phyloP scores from a whole-genome alignment of 257 asterid species.

The Linderniella brevidens region DNA sequence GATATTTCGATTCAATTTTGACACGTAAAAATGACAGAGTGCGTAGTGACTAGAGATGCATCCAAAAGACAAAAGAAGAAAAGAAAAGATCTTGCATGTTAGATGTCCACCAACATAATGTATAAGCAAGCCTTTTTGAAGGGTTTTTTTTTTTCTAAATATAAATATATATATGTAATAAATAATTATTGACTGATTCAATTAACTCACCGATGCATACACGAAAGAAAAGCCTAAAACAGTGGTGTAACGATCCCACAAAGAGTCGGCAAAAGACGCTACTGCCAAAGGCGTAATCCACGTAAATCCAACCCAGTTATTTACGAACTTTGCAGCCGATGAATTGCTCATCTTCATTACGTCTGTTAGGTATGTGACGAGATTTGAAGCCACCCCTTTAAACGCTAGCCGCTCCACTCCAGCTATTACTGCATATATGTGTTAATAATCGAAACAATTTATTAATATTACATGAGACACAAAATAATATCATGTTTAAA shows the following conservation, averaged over 20 bases:
- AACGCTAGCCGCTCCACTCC: constrained; percentile 91
- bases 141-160: not conserved
- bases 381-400: constrained; percentile 89
- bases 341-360: constrained; percentile 69
- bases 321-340: constrained; percentile 73
- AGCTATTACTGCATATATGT: constrained; percentile 29
- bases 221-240: constrained; percentile 40
- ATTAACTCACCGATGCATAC: constrained; percentile 44
- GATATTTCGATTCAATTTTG: no score
- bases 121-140: not conserved
- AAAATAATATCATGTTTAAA: not conserved
- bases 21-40: no score
- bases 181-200: not conserved
- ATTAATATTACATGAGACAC: not conserved
- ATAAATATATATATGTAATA: not conserved
- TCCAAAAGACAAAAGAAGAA: no score
- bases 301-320: constrained; percentile 73
- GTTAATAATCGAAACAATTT: not conserved
- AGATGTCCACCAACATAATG: no score
- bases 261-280: constrained; percentile 70
- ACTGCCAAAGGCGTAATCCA: constrained; percentile 66
- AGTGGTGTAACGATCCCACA: constrained; percentile 48
- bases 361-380: constrained; percentile 75
- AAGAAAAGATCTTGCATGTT: no score
- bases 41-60: no score